Conservation (phyloP, 306 rosid species). For the Cucurbita moschata region DNA sequence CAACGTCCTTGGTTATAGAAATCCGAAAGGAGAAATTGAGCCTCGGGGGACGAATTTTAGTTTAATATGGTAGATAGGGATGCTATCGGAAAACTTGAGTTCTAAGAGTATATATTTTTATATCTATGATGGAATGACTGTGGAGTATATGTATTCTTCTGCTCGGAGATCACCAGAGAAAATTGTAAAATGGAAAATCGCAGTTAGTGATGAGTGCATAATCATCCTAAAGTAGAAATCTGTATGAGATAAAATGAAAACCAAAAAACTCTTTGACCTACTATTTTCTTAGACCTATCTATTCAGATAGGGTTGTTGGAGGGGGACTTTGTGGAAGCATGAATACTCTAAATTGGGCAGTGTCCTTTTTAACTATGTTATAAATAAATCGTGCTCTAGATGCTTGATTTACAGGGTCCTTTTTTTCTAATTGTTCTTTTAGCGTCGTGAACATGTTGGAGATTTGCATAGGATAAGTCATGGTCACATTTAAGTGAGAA, state of each 20-base stretch:
- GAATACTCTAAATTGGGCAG: not conserved
- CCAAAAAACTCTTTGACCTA: no score
- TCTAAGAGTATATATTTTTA: not conserved
- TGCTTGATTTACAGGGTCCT: not conserved
- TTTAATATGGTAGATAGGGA: not conserved
- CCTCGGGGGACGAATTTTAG: not conserved
- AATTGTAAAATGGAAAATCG: not conserved
- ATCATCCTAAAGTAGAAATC: not conserved
- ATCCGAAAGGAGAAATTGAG: not conserved
- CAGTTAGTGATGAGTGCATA: not conserved
- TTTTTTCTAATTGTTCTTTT: not conserved
- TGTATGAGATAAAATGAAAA: not conserved
- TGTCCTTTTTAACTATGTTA: not conserved
- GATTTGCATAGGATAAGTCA: not conserved
- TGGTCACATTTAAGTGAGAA: not conserved
- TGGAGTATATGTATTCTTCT: not conserved
- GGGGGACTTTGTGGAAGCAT: not conserved
- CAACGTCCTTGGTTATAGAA: not conserved
- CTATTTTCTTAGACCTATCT: no score
- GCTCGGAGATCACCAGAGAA: not conserved
- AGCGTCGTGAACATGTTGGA: not conserved
- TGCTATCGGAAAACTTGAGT: not conserved
- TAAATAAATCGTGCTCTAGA: not conserved
- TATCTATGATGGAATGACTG: not conserved
- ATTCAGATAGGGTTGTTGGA: not conserved